phyloP scores from a whole-genome alignment of 1,284 basidiomycete genomes.

The Peniophora sp. region DNA sequence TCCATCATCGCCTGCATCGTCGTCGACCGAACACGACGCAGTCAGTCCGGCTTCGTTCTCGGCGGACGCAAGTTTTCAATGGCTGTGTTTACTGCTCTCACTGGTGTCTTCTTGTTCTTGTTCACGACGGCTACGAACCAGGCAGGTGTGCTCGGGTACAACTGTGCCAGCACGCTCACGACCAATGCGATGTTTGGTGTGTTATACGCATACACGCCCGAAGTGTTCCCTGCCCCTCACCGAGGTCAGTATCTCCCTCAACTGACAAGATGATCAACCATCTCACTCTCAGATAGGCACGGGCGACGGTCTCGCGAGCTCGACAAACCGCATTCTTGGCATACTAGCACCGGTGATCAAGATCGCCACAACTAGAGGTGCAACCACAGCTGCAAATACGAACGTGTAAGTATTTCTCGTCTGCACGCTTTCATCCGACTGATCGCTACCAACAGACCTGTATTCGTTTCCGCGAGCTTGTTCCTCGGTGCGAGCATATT shows the following conservation, averaged over 20 bases:
- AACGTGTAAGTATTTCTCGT: slow-evolving; percentile 20
- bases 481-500: slow-evolving; percentile 40
- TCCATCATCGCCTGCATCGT: slow-evolving; percentile 46
- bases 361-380: slow-evolving; percentile 28
- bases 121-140: slow-evolving; percentile 48
- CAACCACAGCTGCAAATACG: slow-evolving; percentile 17
- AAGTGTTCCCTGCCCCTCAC: slow-evolving; percentile 58
- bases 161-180: slow-evolving; percentile 43
- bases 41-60: slow-evolving; percentile 21
- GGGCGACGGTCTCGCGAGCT: slow-evolving; percentile 50
- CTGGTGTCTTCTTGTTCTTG: slow-evolving; percentile 52
- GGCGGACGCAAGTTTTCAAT: slow-evolving; percentile 47
- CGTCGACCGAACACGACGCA: slow-evolving; percentile 38
- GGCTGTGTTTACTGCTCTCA: slow-evolving; percentile 39
- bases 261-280: too few species aligned
- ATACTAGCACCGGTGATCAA: slow-evolving; percentile 51
- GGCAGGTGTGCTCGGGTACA: slow-evolving; percentile 40
- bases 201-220: slow-evolving; percentile 55
- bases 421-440: neutral
- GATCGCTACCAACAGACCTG: slow-evolving; percentile 27
- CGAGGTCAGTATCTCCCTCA: slow-evolving; percentile 22
- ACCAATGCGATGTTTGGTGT: slow-evolving; percentile 55
- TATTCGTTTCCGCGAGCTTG: slow-evolving; percentile 49
- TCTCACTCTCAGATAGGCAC: slow-evolving; percentile 24
- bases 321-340: slow-evolving; percentile 47